Evolutionary conservation across 2,329 filamentous ascomycete species (phyloP), one percentile per base, ranked within the genome.

Genomic region (Alternaria gaisen): DNA sequence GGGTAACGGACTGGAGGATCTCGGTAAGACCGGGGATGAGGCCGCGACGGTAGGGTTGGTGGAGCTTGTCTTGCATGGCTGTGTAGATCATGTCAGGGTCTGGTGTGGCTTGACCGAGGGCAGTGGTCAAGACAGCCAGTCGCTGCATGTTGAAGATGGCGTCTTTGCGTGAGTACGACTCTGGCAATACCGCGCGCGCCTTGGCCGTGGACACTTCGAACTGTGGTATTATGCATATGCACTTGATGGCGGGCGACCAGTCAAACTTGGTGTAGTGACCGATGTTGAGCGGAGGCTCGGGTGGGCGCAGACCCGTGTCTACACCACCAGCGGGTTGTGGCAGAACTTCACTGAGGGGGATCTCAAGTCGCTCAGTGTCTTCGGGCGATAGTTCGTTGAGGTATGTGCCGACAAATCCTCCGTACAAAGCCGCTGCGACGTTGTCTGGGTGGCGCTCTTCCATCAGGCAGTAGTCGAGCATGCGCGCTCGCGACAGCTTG

Each of bases 31-130:
- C 95, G 1, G 95, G 95, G 69, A 99, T 97, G 64, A 99, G 87
- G 2, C 87, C 90, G 80, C 95, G 90, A 55, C 95, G 90, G 83
- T 99, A 98, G 43, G 93, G 95, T 80, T 99, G 95, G 82, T 99
- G 95, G 63, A 99, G 88, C 81, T 94, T 97, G 83, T 99, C 95
- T 82, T 98, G 95, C 95, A 99, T 99, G 47, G 94, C 94, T 48
- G 96, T 89, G 82, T 96, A 96, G 78, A 99, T 99, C 80, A 97
- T 90, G 72, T 96, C 90, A 22, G 95, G 90, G 75, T 97, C 91
- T 2, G 94, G 94, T 10, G 95, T 94, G 8, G 91, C 94, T 77
- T 93, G 90, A 66, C 94, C 93, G 46, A 99, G 86, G 1, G 94
- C 94, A 11, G 93, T 92, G 32, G 94, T 94, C 12, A 99, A 86